Base-by-base conservation (phyloP, 345 rosid species). In the Gossypium anomalum region DNA sequence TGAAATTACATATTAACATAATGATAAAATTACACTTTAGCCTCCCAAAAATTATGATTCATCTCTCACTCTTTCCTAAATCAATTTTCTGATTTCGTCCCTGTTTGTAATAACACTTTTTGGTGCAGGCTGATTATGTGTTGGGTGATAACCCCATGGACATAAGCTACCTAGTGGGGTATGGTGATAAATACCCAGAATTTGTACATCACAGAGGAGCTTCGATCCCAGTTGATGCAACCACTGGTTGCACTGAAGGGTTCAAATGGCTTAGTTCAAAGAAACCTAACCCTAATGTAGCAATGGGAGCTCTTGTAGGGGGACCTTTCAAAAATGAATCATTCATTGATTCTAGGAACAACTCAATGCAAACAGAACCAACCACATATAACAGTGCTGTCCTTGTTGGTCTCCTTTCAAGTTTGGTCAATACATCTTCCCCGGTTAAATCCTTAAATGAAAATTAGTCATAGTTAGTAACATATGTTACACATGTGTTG, bases 131-230 rank as follows among this genome's bases (percentile, higher is more conserved):
- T 79, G 91, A 96, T 89, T 96, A 93, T 85, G 90, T 92, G 47
- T 68, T 95, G 78, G 98, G 99, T 16, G 74, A 85, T 27, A 96
- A 96, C 76, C 97, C 98, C 7, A 20, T 83, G 83, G 84, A 86
- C 68, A 87, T 80, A 90, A 96, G 99, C 82, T 96, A 78, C 56
- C 92, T 93, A 25, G 98, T 96, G 15, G 99, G 99, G 20, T 92
- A 93, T 13, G 97, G 99, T 16, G 89, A 90, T 34, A 88, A 90
- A 55, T 96, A 83, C 78, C 99, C 98, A 25, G 68, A 86, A 74
- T 85, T 74, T 43, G 89, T 93, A 73, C 99, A 96, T 86, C 99
- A 96, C 47, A 88, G 99, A 79, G 99, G 99, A 69, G 97, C 99
- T 75, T 93, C 99, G 6, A 93, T 96, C 45, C 98, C 99, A 0